Evolutionary conservation across 192 early-diverging fungal species (phyloP).

Genomic region (Neocallimastix lanati): DNA sequence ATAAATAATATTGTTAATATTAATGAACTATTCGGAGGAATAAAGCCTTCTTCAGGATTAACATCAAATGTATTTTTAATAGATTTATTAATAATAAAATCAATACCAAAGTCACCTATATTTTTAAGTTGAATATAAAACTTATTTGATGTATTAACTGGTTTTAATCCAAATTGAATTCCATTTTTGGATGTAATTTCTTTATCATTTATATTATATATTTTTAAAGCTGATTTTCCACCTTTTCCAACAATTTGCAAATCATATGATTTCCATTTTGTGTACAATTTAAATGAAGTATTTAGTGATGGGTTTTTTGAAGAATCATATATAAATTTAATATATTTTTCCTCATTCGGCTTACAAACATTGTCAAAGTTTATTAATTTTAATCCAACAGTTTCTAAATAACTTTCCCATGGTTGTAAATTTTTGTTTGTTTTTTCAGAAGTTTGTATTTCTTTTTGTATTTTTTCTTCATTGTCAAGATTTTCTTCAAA

Average conservation of each 20-base stretch:
- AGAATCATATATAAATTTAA: neutral
- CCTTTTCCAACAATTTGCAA: neutral
- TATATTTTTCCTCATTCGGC: neutral
- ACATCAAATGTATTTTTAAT: neutral
- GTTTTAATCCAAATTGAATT: neutral
- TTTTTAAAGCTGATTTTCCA: neutral
- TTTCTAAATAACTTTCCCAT: neutral
- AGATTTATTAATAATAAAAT: neutral
- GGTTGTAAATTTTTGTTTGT: neutral
- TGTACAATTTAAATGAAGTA: neutral
- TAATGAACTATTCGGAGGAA: neutral
- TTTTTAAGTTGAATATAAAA: neutral
- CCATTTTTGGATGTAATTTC: neutral
- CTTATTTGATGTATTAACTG: neutral
- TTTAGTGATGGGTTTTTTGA: neutral
- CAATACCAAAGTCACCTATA: neutral
- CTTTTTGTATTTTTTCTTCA: too few species aligned
- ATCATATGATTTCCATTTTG: neutral
- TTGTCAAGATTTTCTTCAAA: too few species aligned
- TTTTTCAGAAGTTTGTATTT: neutral
- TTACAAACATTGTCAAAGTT: neutral
- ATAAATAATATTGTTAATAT: neutral
- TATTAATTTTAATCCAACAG: neutral
- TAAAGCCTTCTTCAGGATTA: neutral
- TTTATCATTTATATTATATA: neutral